Evolutionary conservation across 2,329 filamentous ascomycete genomes (phyloP).

Genomic region (Exophiala oligosperma): DNA sequence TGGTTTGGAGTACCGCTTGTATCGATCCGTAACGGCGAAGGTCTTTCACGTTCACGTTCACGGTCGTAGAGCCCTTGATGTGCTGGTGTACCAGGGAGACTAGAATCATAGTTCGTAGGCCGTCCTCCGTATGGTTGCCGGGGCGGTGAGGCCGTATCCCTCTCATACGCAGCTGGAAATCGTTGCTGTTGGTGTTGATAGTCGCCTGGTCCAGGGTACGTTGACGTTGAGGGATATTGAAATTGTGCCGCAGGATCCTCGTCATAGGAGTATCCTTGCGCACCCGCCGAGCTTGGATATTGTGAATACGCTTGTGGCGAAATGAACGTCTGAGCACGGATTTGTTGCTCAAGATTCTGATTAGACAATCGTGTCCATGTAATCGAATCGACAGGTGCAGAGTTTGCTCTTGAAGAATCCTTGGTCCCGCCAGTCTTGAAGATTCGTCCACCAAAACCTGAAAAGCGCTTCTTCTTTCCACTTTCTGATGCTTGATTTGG

Average conservation of each 20-base stretch:
- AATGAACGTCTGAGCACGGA: conserved; percentile 8
- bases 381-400: neutral
- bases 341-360: neutral
- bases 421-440: conserved; percentile 15
- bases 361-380: neutral
- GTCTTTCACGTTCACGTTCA: neutral
- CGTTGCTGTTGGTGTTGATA: neutral
- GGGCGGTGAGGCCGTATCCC: neutral
- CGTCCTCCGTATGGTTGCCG: neutral
- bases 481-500: conserved; percentile 4
- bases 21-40: neutral
- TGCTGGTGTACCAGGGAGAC: neutral
- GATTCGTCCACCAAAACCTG: conserved; percentile 18
- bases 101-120: neutral
- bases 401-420: neutral
- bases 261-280: no score
- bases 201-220: neutral
- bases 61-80: neutral
- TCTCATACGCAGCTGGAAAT: neutral
- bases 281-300: neutral
- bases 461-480: conserved; percentile 27
- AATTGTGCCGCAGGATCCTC: neutral
- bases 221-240: neutral
- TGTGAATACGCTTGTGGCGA: conserved; percentile 13
- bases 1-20: neutral